phyloP scores from a whole-genome alignment of 2,329 filamentous ascomycete species.

The Cladosporium sp. region DNA sequence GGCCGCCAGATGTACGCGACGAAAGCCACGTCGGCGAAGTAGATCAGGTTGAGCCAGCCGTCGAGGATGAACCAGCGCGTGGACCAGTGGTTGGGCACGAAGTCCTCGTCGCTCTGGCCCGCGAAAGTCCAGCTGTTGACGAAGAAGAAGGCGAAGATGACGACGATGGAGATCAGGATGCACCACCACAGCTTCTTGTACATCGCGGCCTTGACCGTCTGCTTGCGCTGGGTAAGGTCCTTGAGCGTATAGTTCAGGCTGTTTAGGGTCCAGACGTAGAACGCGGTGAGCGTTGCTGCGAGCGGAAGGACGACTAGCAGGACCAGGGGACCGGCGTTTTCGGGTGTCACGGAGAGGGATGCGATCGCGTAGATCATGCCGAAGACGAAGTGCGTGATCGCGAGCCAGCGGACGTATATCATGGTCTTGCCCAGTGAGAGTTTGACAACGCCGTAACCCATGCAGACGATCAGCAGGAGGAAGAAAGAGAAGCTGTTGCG shows the following conservation, averaged over 20 bases:
- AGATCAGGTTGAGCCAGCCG: slow-evolving; percentile 94
- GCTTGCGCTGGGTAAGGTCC: slow-evolving; percentile 88
- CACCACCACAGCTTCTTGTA: slow-evolving; percentile 99
- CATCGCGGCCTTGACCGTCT: slow-evolving; percentile 89
- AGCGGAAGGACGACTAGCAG: slow-evolving; percentile 89
- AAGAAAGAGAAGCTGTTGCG: slow-evolving; percentile 99
- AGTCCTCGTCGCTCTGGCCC: slow-evolving; percentile 74
- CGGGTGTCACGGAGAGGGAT: slow-evolving; percentile 80
- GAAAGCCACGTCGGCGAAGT: slow-evolving; percentile 86
- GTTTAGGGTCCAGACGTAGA: slow-evolving; percentile 98
- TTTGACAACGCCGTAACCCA: slow-evolving; percentile 98
- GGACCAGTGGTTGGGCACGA: slow-evolving; percentile 95
- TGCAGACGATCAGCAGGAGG: slow-evolving; percentile 92
- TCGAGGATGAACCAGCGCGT: slow-evolving; percentile 95
- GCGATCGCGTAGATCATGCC: slow-evolving; percentile 89
- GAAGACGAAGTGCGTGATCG: slow-evolving; percentile 89
- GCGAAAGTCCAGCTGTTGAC: slow-evolving; percentile 96
- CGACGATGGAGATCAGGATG: slow-evolving; percentile 82
- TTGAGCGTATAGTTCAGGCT: slow-evolving; percentile 92
- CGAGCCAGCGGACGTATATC: slow-evolving; percentile 86
- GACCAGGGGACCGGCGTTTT: slow-evolving; percentile 81
- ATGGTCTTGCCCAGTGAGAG: slow-evolving; percentile 85
- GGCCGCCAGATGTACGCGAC: slow-evolving; percentile 95
- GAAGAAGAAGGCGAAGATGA: slow-evolving; percentile 98
- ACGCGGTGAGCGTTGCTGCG: slow-evolving; percentile 85